Conservation (phyloP, 345 rosid species). For the Ceriops decandra region DNA sequence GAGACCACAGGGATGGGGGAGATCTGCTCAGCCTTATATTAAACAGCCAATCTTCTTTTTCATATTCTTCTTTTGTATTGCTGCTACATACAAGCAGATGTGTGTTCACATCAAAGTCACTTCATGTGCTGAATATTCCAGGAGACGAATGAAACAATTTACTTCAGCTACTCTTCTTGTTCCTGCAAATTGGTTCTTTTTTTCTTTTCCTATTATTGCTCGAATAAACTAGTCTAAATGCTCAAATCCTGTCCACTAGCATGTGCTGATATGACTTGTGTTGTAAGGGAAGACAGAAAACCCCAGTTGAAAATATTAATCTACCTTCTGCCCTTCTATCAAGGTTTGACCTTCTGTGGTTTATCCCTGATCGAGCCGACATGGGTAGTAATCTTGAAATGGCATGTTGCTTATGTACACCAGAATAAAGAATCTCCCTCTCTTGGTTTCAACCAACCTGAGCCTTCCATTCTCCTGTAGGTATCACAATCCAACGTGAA, state of each 20-base stretch:
- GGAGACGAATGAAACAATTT: too few relatives aligned
- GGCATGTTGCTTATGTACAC: slow-evolving; percentile 91
- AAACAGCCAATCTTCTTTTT: too few relatives aligned
- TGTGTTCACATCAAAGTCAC: too few relatives aligned
- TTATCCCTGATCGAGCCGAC: slow-evolving; percentile 95
- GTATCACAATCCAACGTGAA: slow-evolving; percentile 4
- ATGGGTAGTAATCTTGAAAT: slow-evolving; percentile 94
- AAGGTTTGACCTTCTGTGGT: slow-evolving; percentile 89
- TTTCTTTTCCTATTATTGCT: neutral
- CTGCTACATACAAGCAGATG: too few relatives aligned
- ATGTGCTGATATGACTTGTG: slow-evolving; percentile 10
- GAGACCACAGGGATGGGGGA: too few relatives aligned
- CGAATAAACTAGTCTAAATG: neutral
- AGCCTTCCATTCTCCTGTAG: slow-evolving; percentile 85
- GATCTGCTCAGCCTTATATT: too few relatives aligned
- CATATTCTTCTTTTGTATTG: too few relatives aligned
- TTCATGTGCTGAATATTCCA: too few relatives aligned
- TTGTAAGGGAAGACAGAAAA: slow-evolving; percentile 94
- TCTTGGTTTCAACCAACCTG: slow-evolving; percentile 86
- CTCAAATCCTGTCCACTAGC: slow-evolving; percentile 11
- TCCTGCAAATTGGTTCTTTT: too few relatives aligned
- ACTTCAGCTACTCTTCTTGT: too few relatives aligned
- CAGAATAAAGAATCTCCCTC: slow-evolving; percentile 87
- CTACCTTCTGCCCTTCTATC: slow-evolving; percentile 97
- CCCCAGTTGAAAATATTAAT: slow-evolving; percentile 96